phyloP scores from a whole-genome alignment of 176 grass and related monocot species.

The Alopecurus myosuroides region DNA sequence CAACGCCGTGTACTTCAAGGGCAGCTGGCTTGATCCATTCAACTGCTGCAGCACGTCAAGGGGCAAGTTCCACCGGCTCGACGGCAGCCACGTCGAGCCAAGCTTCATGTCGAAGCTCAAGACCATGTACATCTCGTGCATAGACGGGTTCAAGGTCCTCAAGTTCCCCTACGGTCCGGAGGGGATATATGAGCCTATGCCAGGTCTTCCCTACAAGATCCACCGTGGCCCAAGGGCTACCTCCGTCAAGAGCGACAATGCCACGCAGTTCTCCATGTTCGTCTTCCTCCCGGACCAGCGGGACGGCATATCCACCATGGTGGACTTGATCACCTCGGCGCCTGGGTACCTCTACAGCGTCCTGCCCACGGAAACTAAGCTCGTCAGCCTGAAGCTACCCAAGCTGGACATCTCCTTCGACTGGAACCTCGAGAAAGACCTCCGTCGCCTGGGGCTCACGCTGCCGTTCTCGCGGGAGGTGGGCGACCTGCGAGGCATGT shows the following conservation, averaged over 20 bases:
- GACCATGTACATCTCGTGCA: neutral
- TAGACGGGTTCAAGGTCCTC: neutral
- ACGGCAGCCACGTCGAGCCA: too few relatives aligned
- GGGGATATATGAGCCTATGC: too few relatives aligned
- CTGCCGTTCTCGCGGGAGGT: conserved; percentile 5
- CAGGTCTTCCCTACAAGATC: neutral
- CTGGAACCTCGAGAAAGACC: neutral
- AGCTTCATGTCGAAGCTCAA: too few relatives aligned
- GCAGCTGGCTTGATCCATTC: too few relatives aligned
- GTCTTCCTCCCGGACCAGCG: neutral
- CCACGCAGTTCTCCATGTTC: neutral
- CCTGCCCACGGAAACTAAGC: neutral
- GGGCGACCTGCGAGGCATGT: neutral
- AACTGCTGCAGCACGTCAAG: neutral
- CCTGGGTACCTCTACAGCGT: neutral
- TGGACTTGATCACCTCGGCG: neutral
- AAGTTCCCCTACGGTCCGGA: too few relatives aligned
- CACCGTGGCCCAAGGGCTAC: too few relatives aligned
- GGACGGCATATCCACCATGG: neutral
- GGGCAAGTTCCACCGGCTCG: too few relatives aligned
- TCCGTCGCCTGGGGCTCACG: neutral
- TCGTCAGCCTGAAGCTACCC: neutral
- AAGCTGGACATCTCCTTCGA: neutral
- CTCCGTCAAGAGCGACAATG: too few relatives aligned
- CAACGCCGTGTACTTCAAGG: neutral